phyloP scores from a whole-genome alignment of 192 early-diverging fungal genomes.

The Gamsiella multidivaricata region DNA sequence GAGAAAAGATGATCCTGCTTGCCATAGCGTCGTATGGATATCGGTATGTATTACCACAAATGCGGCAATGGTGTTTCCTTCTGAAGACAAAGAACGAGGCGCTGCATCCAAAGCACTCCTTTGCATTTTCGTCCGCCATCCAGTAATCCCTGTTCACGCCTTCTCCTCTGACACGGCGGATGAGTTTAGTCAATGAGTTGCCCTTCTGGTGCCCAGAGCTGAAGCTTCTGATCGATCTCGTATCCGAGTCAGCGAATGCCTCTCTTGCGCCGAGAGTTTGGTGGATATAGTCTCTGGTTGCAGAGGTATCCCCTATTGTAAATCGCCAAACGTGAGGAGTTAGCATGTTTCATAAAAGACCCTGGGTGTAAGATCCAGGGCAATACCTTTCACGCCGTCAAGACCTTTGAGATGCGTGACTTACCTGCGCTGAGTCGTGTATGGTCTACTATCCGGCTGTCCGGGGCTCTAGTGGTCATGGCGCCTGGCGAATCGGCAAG shows the following conservation, averaged over 20 bases:
- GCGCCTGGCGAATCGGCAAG: neutral
- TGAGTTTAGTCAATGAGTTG: conserved; percentile 62
- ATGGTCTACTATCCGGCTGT: conserved; percentile 15
- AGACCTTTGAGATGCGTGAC: too few relatives aligned
- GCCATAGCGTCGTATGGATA: neutral
- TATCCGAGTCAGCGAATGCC: conserved; percentile 56
- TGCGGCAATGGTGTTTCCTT: conserved; percentile 83
- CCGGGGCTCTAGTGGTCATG: neutral
- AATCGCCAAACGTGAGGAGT: too few relatives aligned
- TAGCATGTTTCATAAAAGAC: too few relatives aligned
- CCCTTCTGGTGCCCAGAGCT: conserved; percentile 55
- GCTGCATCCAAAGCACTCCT: conserved; percentile 88
- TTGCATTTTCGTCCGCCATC: conserved; percentile 87
- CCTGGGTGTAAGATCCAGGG: too few relatives aligned
- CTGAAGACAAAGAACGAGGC: conserved; percentile 74
- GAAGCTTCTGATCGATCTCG: conserved; percentile 55
- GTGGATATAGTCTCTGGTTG: conserved; percentile 37
- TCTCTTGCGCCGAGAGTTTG: conserved; percentile 31
- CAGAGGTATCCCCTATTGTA: conserved; percentile 23
- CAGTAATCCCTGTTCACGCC: conserved; percentile 73
- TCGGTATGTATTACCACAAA: conserved; percentile 69
- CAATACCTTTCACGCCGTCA: too few relatives aligned
- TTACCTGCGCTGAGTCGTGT: conserved; percentile 34
- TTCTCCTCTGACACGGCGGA: conserved; percentile 65
- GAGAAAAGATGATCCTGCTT: too few relatives aligned